These are phyloP conservation scores for Aspergillus latus DNA, from an alignment of 2,329 filamentous ascomycete species.

Conservation along the genomic window DNA sequence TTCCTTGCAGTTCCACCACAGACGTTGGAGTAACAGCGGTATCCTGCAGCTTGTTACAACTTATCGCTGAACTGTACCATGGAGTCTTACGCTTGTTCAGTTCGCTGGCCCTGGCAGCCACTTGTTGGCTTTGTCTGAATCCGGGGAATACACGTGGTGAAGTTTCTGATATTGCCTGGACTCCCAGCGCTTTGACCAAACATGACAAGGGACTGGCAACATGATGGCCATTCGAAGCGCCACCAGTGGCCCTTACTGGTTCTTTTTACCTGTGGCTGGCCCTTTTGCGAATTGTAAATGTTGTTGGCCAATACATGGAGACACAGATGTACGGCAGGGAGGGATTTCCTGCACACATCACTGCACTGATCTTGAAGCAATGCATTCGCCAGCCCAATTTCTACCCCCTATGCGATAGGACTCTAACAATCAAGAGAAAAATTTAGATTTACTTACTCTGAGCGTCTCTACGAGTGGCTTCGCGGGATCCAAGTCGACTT, in stretches of 20 bases:
- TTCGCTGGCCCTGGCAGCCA: neutral
- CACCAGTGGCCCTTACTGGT: conserved; percentile 15
- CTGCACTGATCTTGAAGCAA: neutral
- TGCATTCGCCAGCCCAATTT: neutral
- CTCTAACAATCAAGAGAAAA: neutral
- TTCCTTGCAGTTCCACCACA: conserved; percentile 32
- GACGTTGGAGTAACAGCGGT: conserved; percentile 35
- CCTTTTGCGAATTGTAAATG: conserved; percentile 19
- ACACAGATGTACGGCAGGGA: conserved; percentile 7
- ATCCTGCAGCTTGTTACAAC: conserved; percentile 32
- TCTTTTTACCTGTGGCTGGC: conserved; percentile 20
- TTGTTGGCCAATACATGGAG: conserved; percentile 15
- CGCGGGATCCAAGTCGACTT: conserved; percentile 10
- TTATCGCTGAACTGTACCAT: conserved; percentile 12
- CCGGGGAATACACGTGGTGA: conserved; percentile 23
- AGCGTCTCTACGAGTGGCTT: neutral
- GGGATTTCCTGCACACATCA: conserved; percentile 8
- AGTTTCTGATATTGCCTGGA: conserved; percentile 14
- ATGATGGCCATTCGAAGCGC: neutral
- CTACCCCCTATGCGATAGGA: neutral
- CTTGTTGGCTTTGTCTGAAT: conserved; percentile 1
- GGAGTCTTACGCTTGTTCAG: neutral
- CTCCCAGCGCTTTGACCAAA: neutral
- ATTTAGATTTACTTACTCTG: neutral
- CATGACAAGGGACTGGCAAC: conserved; percentile 1